Base-by-base conservation (phyloP, 2,329 filamentous ascomycete species). In the Xylariaceae sp. region DNA sequence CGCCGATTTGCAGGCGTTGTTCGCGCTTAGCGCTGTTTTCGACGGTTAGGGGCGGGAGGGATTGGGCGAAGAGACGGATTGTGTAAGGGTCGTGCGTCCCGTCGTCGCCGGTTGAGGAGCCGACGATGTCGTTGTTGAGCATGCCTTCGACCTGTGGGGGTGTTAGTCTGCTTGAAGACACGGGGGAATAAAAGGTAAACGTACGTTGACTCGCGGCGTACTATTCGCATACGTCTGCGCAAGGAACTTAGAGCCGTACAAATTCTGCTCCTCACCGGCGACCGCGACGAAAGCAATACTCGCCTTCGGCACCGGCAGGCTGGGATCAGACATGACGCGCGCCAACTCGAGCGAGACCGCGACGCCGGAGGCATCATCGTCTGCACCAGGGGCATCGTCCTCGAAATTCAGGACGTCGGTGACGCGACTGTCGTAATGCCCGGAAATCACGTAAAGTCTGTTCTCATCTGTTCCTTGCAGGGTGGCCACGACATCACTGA, bases 41-140 rank as follows among this genome's bases (percentile, higher is more conserved):
- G 3, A 75, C 76, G 2, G 3, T 34, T 4, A 71, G 61, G 2
- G 72, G 72, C 49, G 75, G 80, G 7, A 75, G 75, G 30, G 78
- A 79, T 71, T 78, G 80, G 58, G 73, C 79, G 70, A 84, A 84
- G 11, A 81, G 72, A n/a, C 82, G 80, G 62, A 85, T 75, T 4
- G 79, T 81, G 66, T 77, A 75, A 13, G 76, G 80, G 64, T 81
- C 76, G 56, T 72, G 71, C 50, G 74, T 72, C 17, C 77, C 78
- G 15, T 75, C 74, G 57, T 78, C 76, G 7, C 76, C 78, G 1
- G 71, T 76, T 1, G 77, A 74, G 4, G 76, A 80, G 42, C 82
- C 82, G 4, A 85, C 78, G 58, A 84, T 83, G 69, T 85, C 82
- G 71, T 81, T 80, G 63, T 79, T 85, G 57, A 82, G 76, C 75